Evolutionary conservation across 1,284 basidiomycete genomes (phyloP).

Genomic region (Kalmanozyma brasiliensis): DNA sequence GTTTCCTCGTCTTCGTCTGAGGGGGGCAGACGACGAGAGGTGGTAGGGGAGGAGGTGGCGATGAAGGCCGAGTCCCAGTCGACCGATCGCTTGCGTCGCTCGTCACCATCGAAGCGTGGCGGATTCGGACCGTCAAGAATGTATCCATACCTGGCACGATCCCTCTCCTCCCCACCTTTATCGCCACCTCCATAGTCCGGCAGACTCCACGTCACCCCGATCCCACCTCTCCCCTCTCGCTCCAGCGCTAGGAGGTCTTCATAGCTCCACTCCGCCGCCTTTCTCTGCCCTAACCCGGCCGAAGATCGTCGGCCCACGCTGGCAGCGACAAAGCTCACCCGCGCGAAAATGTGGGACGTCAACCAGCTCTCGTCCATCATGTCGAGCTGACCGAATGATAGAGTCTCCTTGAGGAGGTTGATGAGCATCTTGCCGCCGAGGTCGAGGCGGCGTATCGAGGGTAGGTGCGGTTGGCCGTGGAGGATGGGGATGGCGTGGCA

Average conservation of each 20-base stretch:
- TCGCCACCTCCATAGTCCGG: slow-evolving; percentile 76
- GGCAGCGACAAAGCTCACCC: slow-evolving; percentile 80
- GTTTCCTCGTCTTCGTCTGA: slow-evolving; percentile 70
- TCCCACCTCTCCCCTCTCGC: slow-evolving; percentile 72
- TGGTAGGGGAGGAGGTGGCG: slow-evolving; percentile 8
- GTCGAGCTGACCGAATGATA: slow-evolving; percentile 95
- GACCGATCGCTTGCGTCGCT: slow-evolving; percentile 1
- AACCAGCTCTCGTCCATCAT: slow-evolving; percentile 96
- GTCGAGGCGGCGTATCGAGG: slow-evolving; percentile 83
- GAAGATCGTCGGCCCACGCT: slow-evolving; percentile 53
- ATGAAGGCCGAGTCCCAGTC: slow-evolving; percentile 47
- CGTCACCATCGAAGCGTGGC: no score
- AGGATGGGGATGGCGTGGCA: slow-evolving; percentile 90
- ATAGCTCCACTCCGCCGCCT: slow-evolving; percentile 31
- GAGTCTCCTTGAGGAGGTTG: slow-evolving; percentile 90
- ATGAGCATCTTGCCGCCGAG: slow-evolving; percentile 93
- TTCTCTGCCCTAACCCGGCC: slow-evolving; percentile 66
- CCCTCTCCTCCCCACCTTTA: slow-evolving; percentile 13
- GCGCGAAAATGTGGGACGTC: slow-evolving; percentile 88
- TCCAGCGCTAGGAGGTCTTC: slow-evolving; percentile 74
- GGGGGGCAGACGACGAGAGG: not conserved
- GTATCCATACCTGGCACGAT: slow-evolving; percentile 40
- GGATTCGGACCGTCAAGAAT: slow-evolving; percentile 24
- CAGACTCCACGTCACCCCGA: slow-evolving; percentile 67
- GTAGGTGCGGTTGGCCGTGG: slow-evolving; percentile 78